Percentiles rank a stretch among this genome's conserved stretches.
Conservation (phyloP, 116 monocot species). For the Phalaenopsis hybrid region DNA sequence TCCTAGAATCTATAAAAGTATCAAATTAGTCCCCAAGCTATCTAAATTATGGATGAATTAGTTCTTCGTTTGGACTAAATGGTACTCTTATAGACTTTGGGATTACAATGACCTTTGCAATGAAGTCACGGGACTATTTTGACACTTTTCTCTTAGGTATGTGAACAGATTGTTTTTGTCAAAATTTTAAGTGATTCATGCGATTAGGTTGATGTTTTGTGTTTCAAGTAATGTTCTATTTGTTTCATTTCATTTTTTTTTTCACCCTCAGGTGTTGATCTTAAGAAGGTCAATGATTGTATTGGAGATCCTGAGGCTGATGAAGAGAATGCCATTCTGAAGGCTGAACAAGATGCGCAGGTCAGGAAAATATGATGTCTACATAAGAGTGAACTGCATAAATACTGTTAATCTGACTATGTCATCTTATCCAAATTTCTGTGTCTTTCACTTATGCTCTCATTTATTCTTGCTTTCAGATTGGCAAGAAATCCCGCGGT, state of each 20-base stretch:
- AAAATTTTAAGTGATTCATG: background rate
- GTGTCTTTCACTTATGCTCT: background rate
- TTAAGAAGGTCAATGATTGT: slow-evolving; percentile 37
- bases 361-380: slow-evolving; percentile 11
- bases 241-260: background rate
- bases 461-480: slow-evolving; percentile 26
- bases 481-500: slow-evolving; percentile 78
- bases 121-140: too few species aligned
- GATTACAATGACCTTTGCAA: too few species aligned
- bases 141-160: slow-evolving; percentile 3
- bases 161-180: background rate
- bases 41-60: too few species aligned
- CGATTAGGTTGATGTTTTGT: slow-evolving; percentile 1
- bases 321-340: slow-evolving; percentile 32
- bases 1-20: too few species aligned
- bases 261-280: slow-evolving; percentile 22
- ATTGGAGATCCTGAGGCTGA: slow-evolving; percentile 40
- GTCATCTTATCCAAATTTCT: background rate
- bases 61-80: too few species aligned
- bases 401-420: background rate
- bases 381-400: background rate
- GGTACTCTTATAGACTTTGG: too few species aligned
- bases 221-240: background rate
- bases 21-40: too few species aligned
- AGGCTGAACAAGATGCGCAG: slow-evolving; percentile 50